phyloP scores from a whole-genome alignment of 257 asterid species.

The Salvia rosmarinus region DNA sequence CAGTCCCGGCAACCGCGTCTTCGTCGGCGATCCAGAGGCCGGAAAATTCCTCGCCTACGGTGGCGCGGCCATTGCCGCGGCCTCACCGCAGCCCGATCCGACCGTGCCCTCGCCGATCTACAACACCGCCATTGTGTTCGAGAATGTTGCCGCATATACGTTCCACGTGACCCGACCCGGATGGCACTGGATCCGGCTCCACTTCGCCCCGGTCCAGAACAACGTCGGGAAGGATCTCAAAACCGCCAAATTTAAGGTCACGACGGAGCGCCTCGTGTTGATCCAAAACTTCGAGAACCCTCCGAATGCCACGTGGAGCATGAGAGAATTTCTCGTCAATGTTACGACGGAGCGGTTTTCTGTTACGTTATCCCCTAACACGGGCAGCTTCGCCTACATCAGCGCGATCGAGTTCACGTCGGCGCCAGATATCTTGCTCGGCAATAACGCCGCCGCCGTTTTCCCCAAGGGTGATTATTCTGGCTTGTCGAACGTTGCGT shows the following conservation, averaged over 20 bases:
- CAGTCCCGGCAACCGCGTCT: slow-evolving; percentile 46
- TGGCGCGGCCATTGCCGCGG: slow-evolving; percentile 47
- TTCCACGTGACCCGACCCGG: slow-evolving; percentile 72
- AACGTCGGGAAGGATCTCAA: slow-evolving; percentile 43
- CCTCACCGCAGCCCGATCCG: slow-evolving; percentile 32
- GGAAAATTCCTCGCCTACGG: slow-evolving; percentile 42
- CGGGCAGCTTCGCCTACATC: slow-evolving; percentile 52
- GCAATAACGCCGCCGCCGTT: slow-evolving; percentile 41
- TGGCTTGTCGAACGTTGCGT: slow-evolving; percentile 41
- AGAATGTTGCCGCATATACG: slow-evolving; percentile 54
- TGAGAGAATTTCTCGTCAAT: slow-evolving; percentile 50
- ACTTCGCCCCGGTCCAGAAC: slow-evolving; percentile 55
- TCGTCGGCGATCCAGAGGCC: slow-evolving; percentile 51
- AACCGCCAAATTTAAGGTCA: slow-evolving; percentile 44
- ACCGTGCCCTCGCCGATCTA: slow-evolving; percentile 55
- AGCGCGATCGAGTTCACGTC: slow-evolving; percentile 61
- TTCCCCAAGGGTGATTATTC: slow-evolving; percentile 47
- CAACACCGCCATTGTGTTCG: slow-evolving; percentile 59
- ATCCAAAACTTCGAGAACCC: slow-evolving; percentile 36
- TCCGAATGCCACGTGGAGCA: slow-evolving; percentile 19
- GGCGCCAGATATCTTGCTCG: slow-evolving; percentile 46
- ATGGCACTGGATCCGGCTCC: slow-evolving; percentile 84
- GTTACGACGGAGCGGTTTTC: slow-evolving; percentile 47
- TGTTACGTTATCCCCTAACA: slow-evolving; percentile 41
- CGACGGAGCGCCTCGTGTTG: slow-evolving; percentile 44